phyloP scores from a whole-genome alignment of 2,329 filamentous ascomycete genomes.

The Meredithiella fracta region DNA sequence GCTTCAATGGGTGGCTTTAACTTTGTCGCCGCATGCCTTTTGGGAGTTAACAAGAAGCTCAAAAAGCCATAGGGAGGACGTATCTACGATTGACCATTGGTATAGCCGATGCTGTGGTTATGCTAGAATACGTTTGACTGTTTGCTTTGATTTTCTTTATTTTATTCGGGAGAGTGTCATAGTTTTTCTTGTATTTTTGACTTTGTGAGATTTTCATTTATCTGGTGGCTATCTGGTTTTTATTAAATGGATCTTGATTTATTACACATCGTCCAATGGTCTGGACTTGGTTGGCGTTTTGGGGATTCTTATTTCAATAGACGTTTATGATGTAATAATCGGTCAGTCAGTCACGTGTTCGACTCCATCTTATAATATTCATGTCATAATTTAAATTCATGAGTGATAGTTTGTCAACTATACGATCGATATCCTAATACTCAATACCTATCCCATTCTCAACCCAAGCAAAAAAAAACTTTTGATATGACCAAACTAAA shows the following conservation, averaged over 20 bases:
- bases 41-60: no score
- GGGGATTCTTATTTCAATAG: not conserved
- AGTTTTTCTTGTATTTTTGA: not conserved
- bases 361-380: not conserved
- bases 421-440: not conserved
- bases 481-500: not conserved
- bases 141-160: not conserved
- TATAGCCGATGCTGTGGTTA: not conserved
- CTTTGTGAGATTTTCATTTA: slow-evolving; percentile 1
- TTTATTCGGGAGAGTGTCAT: not conserved
- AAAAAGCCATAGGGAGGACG: no score
- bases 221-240: no score
- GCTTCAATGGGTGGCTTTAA: no score
- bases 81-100: not conserved
- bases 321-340: not conserved
- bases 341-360: not conserved
- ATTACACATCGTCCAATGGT: no score
- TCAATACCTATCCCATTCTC: not conserved
- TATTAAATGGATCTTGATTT: no score
- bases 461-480: not conserved
- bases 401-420: no score
- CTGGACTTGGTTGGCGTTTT: no score
- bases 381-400: not conserved
- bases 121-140: not conserved
- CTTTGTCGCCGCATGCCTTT: no score